Conservation (phyloP, 2,329 filamentous ascomycete species). For the Talaromyces sp. region DNA sequence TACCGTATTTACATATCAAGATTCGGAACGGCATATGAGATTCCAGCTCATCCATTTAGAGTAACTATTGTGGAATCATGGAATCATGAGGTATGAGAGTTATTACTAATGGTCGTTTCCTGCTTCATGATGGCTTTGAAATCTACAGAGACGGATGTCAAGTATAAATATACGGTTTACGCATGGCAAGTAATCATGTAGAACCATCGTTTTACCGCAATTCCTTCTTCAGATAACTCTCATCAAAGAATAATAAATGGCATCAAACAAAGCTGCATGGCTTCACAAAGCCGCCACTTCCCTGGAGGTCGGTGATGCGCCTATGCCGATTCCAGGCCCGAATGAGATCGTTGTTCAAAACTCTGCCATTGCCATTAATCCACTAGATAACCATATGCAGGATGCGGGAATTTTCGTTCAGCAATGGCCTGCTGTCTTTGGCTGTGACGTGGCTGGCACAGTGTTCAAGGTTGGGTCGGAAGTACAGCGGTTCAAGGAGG, state of each 20-base stretch:
- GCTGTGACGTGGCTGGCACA: conserved; percentile 15
- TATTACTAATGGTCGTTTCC: not conserved
- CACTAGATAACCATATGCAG: conserved; percentile 19
- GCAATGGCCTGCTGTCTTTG: conserved; percentile 14
- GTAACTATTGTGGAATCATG: not conserved
- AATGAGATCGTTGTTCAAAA: conserved; percentile 19
- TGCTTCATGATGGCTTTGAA: not conserved
- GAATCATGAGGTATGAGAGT: not conserved
- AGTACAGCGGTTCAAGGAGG: conserved; percentile 24
- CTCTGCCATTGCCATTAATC: conserved; percentile 19
- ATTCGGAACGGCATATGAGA: conserved; percentile 13
- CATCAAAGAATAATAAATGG: not conserved
- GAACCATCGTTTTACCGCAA: not conserved
- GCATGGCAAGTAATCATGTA: not conserved
- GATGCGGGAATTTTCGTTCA: conserved; percentile 13
- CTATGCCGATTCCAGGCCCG: conserved; percentile 14
- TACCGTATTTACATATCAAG: not conserved
- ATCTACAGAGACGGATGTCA: not conserved
- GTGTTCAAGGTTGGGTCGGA: conserved; percentile 10
- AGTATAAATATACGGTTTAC: not conserved
- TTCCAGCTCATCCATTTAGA: not conserved
- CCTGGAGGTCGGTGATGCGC: conserved; percentile 14
- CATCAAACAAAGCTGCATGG: conserved; percentile 21
- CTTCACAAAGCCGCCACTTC: conserved; percentile 12
- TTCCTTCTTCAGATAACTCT: not conserved